phyloP scores from a whole-genome alignment of 257 asterid genomes.

The Ophiorrhiza pumila region DNA sequence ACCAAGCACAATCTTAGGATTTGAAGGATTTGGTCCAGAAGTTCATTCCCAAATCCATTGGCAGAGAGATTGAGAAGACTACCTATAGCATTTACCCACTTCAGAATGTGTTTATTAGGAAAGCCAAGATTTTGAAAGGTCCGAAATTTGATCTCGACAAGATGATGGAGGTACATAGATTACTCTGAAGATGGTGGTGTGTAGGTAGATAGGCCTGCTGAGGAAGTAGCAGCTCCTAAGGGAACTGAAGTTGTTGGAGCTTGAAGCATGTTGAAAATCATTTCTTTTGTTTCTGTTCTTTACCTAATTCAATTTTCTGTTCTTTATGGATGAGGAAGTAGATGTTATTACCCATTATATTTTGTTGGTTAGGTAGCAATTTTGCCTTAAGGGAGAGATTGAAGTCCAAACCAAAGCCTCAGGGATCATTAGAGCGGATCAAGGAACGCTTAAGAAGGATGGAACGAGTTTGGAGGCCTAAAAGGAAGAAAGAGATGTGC shows the following conservation, averaged over 20 bases:
- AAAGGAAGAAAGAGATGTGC: no score
- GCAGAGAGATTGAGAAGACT: slow-evolving; percentile 80
- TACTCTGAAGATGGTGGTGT: slow-evolving; percentile 58
- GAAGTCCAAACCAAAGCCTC: no score
- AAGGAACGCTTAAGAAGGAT: no score
- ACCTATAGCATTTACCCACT: slow-evolving; percentile 75
- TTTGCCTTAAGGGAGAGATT: no score
- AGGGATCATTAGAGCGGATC: no score
- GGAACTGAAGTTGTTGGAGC: slow-evolving; percentile 66
- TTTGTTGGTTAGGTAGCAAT: slow-evolving; percentile 19
- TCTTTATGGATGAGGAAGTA: background rate
- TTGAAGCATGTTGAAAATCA: slow-evolving; percentile 12
- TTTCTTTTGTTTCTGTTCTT: background rate
- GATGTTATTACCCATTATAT: background rate
- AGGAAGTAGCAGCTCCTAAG: slow-evolving; percentile 55
- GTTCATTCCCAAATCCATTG: slow-evolving; percentile 79
- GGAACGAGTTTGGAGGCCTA: no score
- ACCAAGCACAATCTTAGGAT: slow-evolving; percentile 68
- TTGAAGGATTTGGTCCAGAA: slow-evolving; percentile 76
- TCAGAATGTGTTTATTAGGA: slow-evolving; percentile 72
- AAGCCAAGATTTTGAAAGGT: slow-evolving; percentile 78
- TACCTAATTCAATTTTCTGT: slow-evolving; percentile 8
- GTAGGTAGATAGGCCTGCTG: slow-evolving; percentile 66
- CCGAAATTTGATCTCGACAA: slow-evolving; percentile 79
- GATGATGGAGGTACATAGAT: slow-evolving; percentile 90